Conservation (phyloP, 495 filamentous ascomycete species). For the Aspergillus asperescens region DNA sequence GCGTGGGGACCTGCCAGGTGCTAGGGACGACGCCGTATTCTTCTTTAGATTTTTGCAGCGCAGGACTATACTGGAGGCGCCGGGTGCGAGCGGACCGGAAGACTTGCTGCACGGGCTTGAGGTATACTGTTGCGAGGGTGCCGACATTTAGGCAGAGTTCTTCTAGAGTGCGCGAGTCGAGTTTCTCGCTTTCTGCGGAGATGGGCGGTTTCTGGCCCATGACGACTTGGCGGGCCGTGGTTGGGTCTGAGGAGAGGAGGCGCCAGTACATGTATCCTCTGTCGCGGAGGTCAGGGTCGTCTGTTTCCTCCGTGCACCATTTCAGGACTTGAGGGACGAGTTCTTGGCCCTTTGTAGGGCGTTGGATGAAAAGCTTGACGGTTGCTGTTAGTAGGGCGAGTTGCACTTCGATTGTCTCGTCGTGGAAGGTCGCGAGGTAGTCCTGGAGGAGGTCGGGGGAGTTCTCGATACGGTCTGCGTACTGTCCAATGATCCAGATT, state of each 20-base stretch:
- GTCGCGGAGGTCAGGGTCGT: slow-evolving; percentile 94
- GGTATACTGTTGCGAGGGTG: slow-evolving; percentile 92
- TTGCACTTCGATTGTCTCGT: slow-evolving; percentile 93
- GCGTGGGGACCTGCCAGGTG: slow-evolving; percentile 28
- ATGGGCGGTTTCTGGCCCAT: slow-evolving; percentile 98
- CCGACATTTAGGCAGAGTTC: slow-evolving; percentile 97
- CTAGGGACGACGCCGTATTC: slow-evolving; percentile 43
- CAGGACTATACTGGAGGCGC: slow-evolving; percentile 71
- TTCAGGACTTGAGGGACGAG: slow-evolving; percentile 94
- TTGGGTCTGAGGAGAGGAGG: slow-evolving; percentile 87
- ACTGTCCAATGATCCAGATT: slow-evolving; percentile 99
- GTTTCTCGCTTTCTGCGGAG: slow-evolving; percentile 90
- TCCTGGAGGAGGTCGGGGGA: slow-evolving; percentile 90
- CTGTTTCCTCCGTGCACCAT: slow-evolving; percentile 98
- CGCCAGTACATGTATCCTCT: slow-evolving; percentile 99
- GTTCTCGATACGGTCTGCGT: slow-evolving; percentile 95
- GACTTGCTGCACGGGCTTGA: slow-evolving; percentile 97
- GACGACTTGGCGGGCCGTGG: slow-evolving; percentile 77
- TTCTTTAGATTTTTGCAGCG: slow-evolving; percentile 64
- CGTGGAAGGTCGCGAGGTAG: slow-evolving; percentile 86
- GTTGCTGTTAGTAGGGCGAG: slow-evolving; percentile 92
- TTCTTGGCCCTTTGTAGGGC: slow-evolving; percentile 89
- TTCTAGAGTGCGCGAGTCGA: slow-evolving; percentile 86
- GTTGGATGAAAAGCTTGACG: slow-evolving; percentile 96
- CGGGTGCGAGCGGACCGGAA: slow-evolving; percentile 84